Percentiles rank a stretch among this genome's conserved stretches.
phyloP scores from a whole-genome alignment of 345 rosid species.

The Populus ilicifolia region DNA sequence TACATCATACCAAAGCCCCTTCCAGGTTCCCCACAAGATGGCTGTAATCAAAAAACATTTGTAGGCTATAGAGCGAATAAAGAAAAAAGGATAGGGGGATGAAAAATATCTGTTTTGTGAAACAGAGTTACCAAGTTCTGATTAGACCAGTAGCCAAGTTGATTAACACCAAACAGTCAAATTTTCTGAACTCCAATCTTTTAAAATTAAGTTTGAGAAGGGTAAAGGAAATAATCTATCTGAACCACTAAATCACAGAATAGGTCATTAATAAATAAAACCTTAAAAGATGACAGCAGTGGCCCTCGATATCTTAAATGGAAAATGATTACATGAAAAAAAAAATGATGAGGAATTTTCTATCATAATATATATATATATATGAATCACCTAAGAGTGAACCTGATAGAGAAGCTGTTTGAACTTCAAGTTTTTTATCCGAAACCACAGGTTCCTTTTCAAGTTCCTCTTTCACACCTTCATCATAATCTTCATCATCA shows the following conservation, averaged over 20 bases:
- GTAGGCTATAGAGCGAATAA: neutral
- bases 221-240: neutral
- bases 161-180: neutral
- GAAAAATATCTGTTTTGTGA: neutral
- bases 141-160: neutral
- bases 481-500: conserved; percentile 94
- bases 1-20: neutral
- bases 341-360: neutral
- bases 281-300: neutral
- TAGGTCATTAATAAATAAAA: neutral
- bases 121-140: neutral
- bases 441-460: conserved; percentile 37
- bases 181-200: neutral
- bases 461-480: conserved; percentile 62
- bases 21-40: neutral
- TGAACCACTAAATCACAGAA: neutral
- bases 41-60: neutral
- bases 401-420: conserved; percentile 43
- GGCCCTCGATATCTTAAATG: neutral
- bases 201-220: neutral
- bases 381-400: neutral
- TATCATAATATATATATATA: neutral
- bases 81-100: neutral
- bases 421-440: conserved; percentile 42
- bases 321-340: neutral